A percentile compares a stretch with the other conserved stretches of the same genome.
These are phyloP conservation scores for Cladosporium phlei DNA, from an alignment of 2,329 filamentous ascomycete genomes.

Conservation along the genomic window DNA sequence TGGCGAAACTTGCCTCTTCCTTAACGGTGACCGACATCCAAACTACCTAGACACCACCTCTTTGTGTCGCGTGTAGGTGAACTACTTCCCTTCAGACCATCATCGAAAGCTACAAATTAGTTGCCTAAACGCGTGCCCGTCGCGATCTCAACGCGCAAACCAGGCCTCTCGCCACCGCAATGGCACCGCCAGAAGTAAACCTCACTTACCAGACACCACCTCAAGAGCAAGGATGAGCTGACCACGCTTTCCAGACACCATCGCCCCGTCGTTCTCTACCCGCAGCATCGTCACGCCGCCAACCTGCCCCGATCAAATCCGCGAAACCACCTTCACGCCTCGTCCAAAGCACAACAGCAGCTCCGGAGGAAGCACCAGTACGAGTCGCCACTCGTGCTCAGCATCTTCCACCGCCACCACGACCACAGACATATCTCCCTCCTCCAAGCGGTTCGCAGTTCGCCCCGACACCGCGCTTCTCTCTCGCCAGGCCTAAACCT, in stretches of 20 bases:
- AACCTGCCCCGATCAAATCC: slow-evolving; percentile 16
- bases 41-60: too few relatives aligned
- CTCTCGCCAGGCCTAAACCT: slow-evolving; percentile 13
- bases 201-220: neutral
- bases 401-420: neutral
- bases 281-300: slow-evolving; percentile 13
- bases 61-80: too few relatives aligned
- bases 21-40: too few relatives aligned
- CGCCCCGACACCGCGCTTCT: slow-evolving; percentile 26
- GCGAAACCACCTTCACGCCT: slow-evolving; percentile 15
- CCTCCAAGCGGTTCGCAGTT: slow-evolving; percentile 22
- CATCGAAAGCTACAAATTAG: too few relatives aligned
- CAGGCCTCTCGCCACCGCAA: too few relatives aligned
- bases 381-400: slow-evolving; percentile 2
- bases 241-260: slow-evolving; percentile 19
- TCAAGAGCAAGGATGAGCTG: neutral
- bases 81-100: too few relatives aligned
- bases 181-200: slow-evolving; percentile 1
- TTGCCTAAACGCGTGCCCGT: too few relatives aligned
- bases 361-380: slow-evolving; percentile 2
- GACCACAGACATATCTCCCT: neutral
- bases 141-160: too few relatives aligned
- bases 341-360: slow-evolving; percentile 13
- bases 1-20: too few relatives aligned
- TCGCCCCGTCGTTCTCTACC: slow-evolving; percentile 27